phyloP scores from a whole-genome alignment of 2,329 filamentous ascomycete species.

The Byssochlamys sp. region DNA sequence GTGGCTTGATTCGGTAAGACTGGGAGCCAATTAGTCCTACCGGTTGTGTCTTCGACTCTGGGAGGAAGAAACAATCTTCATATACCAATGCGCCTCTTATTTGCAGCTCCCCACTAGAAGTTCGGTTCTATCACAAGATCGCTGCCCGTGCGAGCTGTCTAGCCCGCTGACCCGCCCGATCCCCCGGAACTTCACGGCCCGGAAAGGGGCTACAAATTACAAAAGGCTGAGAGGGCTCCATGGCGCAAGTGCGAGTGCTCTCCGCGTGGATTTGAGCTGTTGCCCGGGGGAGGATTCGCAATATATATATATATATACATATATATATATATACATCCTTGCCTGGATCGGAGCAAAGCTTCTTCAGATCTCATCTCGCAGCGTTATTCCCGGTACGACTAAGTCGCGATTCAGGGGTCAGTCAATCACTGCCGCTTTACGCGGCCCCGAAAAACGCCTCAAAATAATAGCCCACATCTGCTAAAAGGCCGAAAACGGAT shows the following conservation, averaged over 20 bases:
- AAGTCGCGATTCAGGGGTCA: too few species aligned
- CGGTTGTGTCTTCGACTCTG: not conserved
- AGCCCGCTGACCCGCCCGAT: not conserved
- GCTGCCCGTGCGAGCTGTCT: not conserved
- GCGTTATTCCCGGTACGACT: not conserved
- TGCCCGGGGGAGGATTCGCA: not conserved
- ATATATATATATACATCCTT: too few species aligned
- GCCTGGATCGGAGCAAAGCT: not conserved
- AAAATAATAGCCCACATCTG: not conserved
- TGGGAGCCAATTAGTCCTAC: not conserved
- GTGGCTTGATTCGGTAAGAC: not conserved
- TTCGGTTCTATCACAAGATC: not conserved
- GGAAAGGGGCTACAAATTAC: not conserved
- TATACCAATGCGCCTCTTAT: not conserved
- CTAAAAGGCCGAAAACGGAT: not conserved
- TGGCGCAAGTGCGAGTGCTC: too few species aligned
- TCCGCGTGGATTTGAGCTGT: not conserved
- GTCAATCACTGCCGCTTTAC: not conserved
- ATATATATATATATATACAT: not conserved
- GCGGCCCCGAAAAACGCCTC: not conserved
- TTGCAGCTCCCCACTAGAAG: not conserved
- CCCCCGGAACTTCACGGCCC: not conserved
- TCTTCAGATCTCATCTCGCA: not conserved
- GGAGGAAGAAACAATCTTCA: too few species aligned
- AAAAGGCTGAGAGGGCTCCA: too few species aligned